These are phyloP conservation scores for Rhamnella rubrinervis DNA, from an alignment of 331 rosid genomes.

Conservation along the genomic window DNA sequence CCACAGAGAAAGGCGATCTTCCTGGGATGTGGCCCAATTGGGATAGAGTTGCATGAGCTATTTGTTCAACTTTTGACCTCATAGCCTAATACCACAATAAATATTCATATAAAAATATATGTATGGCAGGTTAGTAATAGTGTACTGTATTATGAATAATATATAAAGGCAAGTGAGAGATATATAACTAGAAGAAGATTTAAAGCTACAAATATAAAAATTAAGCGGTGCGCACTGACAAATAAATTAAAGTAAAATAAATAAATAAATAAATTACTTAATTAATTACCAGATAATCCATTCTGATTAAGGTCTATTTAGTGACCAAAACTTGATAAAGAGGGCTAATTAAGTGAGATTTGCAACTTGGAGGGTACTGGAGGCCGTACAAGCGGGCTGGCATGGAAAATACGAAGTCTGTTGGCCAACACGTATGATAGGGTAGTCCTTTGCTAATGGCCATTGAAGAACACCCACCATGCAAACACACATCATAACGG, in stretches of 20 bases:
- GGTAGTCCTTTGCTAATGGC: constrained; percentile 26
- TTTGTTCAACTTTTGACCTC: not conserved
- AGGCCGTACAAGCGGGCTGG: constrained; percentile 33
- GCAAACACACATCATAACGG: constrained; percentile 18
- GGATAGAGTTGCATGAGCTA: constrained; percentile 2
- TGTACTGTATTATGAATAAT: too few relatives aligned
- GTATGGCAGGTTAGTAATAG: too few relatives aligned
- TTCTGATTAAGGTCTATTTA: constrained; percentile 3
- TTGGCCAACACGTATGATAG: not conserved
- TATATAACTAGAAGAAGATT: too few relatives aligned
- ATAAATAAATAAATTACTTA: not conserved
- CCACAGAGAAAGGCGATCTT: not conserved
- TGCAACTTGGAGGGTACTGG: not conserved
- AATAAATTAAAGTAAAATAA: too few relatives aligned
- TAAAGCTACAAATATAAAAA: too few relatives aligned
- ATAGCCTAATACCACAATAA: constrained; percentile 6
- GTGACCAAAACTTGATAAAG: constrained; percentile 16
- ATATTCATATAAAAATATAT: too few relatives aligned
- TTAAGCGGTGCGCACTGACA: too few relatives aligned
- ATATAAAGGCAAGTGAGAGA: too few relatives aligned
- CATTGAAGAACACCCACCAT: constrained; percentile 11
- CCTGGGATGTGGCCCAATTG: not conserved
- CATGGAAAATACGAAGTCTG: constrained; percentile 17
- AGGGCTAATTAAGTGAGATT: not conserved
- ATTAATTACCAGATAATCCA: not conserved